These are phyloP conservation scores for Fusarium transvaalense DNA, from an alignment of 2,329 filamentous ascomycete species.

Conservation along the genomic window DNA sequence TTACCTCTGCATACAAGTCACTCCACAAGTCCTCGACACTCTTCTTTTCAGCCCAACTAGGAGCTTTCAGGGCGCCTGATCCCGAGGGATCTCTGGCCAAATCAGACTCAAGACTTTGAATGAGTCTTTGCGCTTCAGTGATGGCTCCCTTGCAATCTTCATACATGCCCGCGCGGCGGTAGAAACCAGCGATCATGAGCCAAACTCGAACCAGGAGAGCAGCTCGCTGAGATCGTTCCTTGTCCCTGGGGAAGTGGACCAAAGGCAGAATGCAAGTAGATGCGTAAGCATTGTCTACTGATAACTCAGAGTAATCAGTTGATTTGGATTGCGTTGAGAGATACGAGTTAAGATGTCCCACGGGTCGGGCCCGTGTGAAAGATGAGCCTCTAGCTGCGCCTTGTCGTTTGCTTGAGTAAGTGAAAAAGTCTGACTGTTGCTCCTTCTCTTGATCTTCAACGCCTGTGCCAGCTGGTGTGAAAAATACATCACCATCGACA, in stretches of 20 bases:
- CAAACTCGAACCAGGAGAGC: slow-evolving; percentile 81
- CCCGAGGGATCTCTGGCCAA: slow-evolving; percentile 72
- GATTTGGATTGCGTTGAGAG: slow-evolving; percentile 57
- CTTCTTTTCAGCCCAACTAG: slow-evolving; percentile 83
- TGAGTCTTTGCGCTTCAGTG: slow-evolving; percentile 83
- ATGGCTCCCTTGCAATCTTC: slow-evolving; percentile 85
- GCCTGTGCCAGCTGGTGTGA: slow-evolving; percentile 58
- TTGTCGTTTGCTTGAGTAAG: slow-evolving; percentile 57
- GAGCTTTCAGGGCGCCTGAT: slow-evolving; percentile 70
- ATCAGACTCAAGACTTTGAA: slow-evolving; percentile 77
- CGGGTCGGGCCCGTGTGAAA: slow-evolving; percentile 58
- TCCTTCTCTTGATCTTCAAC: slow-evolving; percentile 54
- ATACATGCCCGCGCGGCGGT: slow-evolving; percentile 82
- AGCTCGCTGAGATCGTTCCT: slow-evolving; percentile 63
- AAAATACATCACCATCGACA: slow-evolving; percentile 65
- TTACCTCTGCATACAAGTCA: slow-evolving; percentile 85
- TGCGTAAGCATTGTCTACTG: slow-evolving; percentile 58
- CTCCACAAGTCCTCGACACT: slow-evolving; percentile 87
- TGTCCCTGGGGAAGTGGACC: slow-evolving; percentile 67
- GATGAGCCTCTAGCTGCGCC: slow-evolving; percentile 56
- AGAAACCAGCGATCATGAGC: slow-evolving; percentile 90
- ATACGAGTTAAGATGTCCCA: slow-evolving; percentile 61
- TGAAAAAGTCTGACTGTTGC: slow-evolving; percentile 60
- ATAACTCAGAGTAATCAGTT: slow-evolving; percentile 56
- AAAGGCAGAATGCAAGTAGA: slow-evolving; percentile 63